These are phyloP conservation scores for Epicoccum nigrum DNA, from an alignment of 2,329 filamentous ascomycete species.

Conservation along the genomic window DNA sequence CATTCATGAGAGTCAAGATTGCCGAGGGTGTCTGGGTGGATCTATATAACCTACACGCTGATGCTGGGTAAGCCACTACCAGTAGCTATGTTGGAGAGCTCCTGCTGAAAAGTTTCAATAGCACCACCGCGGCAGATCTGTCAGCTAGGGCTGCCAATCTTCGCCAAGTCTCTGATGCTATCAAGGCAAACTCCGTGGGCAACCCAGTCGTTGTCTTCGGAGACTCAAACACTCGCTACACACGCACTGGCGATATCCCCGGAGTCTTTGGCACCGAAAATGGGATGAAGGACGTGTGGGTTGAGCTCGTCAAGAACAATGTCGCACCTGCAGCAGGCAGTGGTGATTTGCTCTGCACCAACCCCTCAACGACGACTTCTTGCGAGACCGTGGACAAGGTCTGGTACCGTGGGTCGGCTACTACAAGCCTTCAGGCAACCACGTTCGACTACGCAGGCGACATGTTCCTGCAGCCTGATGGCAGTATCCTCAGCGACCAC, in stretches of 20 bases:
- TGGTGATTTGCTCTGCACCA: slow-evolving; percentile 57
- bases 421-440: slow-evolving; percentile 56
- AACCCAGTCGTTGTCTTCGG: slow-evolving; percentile 69
- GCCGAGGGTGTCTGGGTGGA: slow-evolving; percentile 64
- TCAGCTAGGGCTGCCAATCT: slow-evolving; percentile 65
- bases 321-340: slow-evolving; percentile 30
- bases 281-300: slow-evolving; percentile 64
- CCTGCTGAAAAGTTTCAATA: slow-evolving; percentile 10
- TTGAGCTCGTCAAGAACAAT: slow-evolving; percentile 56
- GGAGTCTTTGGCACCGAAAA: slow-evolving; percentile 58
- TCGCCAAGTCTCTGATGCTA: slow-evolving; percentile 64
- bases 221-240: slow-evolving; percentile 71
- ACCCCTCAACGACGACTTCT: slow-evolving; percentile 57
- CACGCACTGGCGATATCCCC: slow-evolving; percentile 61
- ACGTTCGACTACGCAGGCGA: slow-evolving; percentile 62
- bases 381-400: slow-evolving; percentile 74
- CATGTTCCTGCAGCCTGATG: slow-evolving; percentile 64
- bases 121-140: slow-evolving; percentile 58
- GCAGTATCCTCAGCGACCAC: slow-evolving; percentile 66
- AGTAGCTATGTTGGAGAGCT: neutral
- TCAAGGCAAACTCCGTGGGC: slow-evolving; percentile 61
- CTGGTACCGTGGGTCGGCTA: slow-evolving; percentile 62
- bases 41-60: slow-evolving; percentile 70
- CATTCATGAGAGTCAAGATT: slow-evolving; percentile 65
- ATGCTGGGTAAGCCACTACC: slow-evolving; percentile 59